phyloP scores from a whole-genome alignment of 139 green algal species.

The Ulvella scutata region DNA sequence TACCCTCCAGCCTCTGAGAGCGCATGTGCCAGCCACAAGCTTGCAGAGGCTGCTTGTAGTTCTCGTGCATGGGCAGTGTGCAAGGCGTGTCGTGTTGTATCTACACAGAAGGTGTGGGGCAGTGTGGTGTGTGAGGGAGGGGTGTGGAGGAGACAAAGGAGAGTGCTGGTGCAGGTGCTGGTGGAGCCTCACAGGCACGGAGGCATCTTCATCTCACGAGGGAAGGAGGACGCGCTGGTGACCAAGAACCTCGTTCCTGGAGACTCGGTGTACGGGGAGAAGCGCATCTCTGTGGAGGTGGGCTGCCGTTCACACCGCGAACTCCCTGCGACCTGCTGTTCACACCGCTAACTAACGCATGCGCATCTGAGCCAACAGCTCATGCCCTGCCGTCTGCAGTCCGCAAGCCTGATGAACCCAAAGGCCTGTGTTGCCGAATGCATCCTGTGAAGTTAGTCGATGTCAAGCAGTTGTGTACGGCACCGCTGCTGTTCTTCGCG shows the following conservation, averaged over 20 bases:
- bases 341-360: no score
- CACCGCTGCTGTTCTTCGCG: no score
- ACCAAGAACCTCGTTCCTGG: constrained; percentile 93
- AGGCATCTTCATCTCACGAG: constrained; percentile 93
- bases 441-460: no score
- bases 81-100: background rate
- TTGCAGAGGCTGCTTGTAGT: background rate
- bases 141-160: background rate
- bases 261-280: constrained; percentile 96
- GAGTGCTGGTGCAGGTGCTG: constrained; percentile 33
- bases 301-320: background rate
- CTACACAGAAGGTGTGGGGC: background rate
- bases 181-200: constrained; percentile 90
- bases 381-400: no score
- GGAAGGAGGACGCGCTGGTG: constrained; percentile 94
- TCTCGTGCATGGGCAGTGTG: background rate
- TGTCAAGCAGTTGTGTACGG: no score
- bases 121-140: background rate
- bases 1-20: background rate
- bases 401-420: no score
- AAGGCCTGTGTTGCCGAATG: no score
- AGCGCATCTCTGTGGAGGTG: constrained; percentile 86
- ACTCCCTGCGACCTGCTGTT: no score
- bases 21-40: background rate
- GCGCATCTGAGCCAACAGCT: no score